phyloP scores from a whole-genome alignment of 2,329 filamentous ascomycete species.

The Fusarium temperatum region DNA sequence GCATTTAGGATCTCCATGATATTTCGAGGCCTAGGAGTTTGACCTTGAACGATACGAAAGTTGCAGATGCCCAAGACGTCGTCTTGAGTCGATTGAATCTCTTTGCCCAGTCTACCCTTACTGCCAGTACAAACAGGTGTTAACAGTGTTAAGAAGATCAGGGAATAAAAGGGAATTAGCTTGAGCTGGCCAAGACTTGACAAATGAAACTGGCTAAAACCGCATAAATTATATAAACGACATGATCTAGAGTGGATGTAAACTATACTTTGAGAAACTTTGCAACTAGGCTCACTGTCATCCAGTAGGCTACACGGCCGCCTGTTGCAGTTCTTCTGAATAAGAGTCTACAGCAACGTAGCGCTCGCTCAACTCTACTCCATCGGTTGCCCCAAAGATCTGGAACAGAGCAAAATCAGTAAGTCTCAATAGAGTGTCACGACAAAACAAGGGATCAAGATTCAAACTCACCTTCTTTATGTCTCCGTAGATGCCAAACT shows the following conservation, averaged over 20 bases:
- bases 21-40: neutral
- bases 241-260: neutral
- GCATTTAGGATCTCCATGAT: neutral
- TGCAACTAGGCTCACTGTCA: neutral
- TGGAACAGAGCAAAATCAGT: neutral
- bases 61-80: neutral
- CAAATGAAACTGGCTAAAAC: neutral
- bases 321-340: neutral
- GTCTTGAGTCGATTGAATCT: neutral
- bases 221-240: too few species aligned
- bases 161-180: neutral
- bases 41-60: neutral
- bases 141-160: neutral
- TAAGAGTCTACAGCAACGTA: neutral
- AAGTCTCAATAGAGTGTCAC: neutral
- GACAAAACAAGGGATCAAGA: neutral
- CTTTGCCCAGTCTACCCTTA: neutral
- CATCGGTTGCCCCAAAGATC: neutral
- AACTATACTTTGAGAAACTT: neutral
- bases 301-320: neutral
- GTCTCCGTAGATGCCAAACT: neutral
- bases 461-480: neutral
- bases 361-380: neutral
- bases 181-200: neutral
- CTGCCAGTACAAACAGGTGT: neutral